Conservation (phyloP, 495 filamentous ascomycete genomes). For the Viridothelium virens region DNA sequence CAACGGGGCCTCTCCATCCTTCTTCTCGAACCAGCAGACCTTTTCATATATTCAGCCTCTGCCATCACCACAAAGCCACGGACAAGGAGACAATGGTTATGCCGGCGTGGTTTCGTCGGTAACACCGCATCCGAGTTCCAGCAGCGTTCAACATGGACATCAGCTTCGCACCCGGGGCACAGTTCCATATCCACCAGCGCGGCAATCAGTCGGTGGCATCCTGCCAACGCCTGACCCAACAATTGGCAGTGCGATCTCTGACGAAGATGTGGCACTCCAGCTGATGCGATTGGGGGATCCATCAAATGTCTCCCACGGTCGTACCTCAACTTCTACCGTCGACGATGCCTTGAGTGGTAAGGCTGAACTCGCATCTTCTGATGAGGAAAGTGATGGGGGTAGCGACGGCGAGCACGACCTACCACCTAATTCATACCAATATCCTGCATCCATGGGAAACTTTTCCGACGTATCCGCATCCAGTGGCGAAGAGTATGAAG, state of each 20-base stretch:
- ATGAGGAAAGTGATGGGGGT: constrained; percentile 65
- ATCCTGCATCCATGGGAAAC: constrained; percentile 37
- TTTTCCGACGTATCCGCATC: constrained; percentile 60
- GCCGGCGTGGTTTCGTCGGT: constrained; percentile 13
- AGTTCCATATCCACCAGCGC: constrained; percentile 41
- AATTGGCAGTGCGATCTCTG: constrained; percentile 80
- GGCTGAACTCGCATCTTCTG: constrained; percentile 80
- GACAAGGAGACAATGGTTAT: constrained; percentile 42
- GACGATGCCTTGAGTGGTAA: constrained; percentile 86
- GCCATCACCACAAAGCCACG: constrained; percentile 72
- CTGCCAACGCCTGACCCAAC: constrained; percentile 92
- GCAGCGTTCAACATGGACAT: constrained; percentile 49
- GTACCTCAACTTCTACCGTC: constrained; percentile 85
- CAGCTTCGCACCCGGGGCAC: constrained; percentile 56
- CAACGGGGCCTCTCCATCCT: constrained; percentile 59
- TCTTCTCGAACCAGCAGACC: constrained; percentile 60
- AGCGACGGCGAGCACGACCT: constrained; percentile 57
- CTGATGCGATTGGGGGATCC: constrained; percentile 91
- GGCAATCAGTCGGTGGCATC: constrained; percentile 45
- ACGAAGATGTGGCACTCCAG: constrained; percentile 95
- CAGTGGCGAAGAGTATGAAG: constrained; percentile 61
- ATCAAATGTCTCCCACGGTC: constrained; percentile 78
- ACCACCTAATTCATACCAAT: constrained; percentile 47
- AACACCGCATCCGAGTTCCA: constrained; percentile 24
- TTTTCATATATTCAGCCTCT: constrained; percentile 64